Evolutionary conservation across 768 basidiomycete species (phyloP).

Genomic region (Candolleomyces aberdarensis): DNA sequence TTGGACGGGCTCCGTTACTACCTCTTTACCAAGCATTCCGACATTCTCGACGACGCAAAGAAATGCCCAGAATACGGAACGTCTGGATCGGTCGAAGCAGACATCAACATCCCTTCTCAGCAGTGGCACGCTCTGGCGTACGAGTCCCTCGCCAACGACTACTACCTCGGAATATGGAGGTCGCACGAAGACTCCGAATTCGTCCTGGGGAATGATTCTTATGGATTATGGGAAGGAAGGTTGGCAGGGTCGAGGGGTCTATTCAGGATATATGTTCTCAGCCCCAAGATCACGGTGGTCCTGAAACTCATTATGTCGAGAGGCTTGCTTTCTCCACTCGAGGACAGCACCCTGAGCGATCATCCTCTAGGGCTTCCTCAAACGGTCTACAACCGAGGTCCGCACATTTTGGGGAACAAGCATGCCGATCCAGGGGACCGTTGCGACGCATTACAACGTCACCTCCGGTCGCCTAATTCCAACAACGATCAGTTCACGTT

Average conservation of each 20-base stretch:
- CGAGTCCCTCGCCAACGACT: constrained; percentile 20
- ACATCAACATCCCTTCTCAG: constrained; percentile 10
- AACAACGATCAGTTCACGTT: constrained; percentile 26
- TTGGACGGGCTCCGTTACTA: constrained; percentile 27
- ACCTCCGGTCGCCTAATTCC: constrained; percentile 17
- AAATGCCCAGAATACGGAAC: constrained; percentile 17
- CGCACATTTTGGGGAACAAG: neutral
- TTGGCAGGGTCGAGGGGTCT: too few species aligned
- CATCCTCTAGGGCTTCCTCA: constrained; percentile 16
- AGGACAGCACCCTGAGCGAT: constrained; percentile 22
- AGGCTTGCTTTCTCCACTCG: constrained; percentile 15
- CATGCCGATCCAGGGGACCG: neutral
- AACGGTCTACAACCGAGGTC: neutral
- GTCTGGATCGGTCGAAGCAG: constrained; percentile 12
- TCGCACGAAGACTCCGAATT: too few species aligned
- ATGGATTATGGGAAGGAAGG: too few species aligned
- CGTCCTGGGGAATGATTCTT: too few species aligned
- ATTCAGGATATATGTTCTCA: constrained; percentile 17
- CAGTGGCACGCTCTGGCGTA: constrained; percentile 27
- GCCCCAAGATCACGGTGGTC: constrained; percentile 30
- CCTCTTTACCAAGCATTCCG: constrained; percentile 26
- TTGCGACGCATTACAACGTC: constrained; percentile 8
- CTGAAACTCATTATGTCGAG: constrained; percentile 9
- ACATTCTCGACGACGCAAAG: constrained; percentile 17
- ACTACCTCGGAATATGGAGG: constrained; percentile 31